Evolutionary conservation across 2,329 filamentous ascomycete species (phyloP), one percentile per base, ranked within the genome.

Genomic region (Diaporthe vexans): DNA sequence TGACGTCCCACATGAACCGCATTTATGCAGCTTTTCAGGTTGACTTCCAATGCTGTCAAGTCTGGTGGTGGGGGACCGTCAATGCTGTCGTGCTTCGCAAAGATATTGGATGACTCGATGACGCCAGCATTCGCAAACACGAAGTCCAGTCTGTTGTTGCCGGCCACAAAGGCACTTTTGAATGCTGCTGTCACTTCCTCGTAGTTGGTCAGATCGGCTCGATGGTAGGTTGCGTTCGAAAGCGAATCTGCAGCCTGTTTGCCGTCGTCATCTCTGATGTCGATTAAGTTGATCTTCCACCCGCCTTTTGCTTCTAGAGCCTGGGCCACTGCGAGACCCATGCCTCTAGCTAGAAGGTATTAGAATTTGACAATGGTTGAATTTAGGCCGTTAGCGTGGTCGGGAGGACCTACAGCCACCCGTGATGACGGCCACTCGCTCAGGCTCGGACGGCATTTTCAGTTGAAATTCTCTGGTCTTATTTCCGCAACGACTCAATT

Each of bases 91-190:
- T 68, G 51, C 26, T 48, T 77, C 6, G 13, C 46, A 71, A 77
- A 86, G 78, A 86, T 86, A 72, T 84, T 85, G 71, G 80, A 77
- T 24, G 81, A 78, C 71, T 86, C 85, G 10, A 86, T 79, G 29
- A 87, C 82, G 1, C 86, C 86, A 0, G 86, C 86, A 72, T 88
- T 88, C 21, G 85, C 86, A 76, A 85, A 88, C 46, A 88, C 85
- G 75, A 88, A 86, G 79, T 88, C 86, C 21, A 88, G 59, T 3
- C 82, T 78, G 19, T 71, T 48, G 43, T 52, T 43, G 4, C 65
- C 72, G 4, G 77, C 74, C 7, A 79, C 75, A 78, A 84, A 87
- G 11, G 82, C 78, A 21, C 75, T 76, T 59, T 86, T 81, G 72
- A 86, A 87, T 71, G 35, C 80, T 75, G 3, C 76, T 52, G 78